Base-by-base conservation (phyloP, 257 asterid species). In the Gentiana dahurica region DNA sequence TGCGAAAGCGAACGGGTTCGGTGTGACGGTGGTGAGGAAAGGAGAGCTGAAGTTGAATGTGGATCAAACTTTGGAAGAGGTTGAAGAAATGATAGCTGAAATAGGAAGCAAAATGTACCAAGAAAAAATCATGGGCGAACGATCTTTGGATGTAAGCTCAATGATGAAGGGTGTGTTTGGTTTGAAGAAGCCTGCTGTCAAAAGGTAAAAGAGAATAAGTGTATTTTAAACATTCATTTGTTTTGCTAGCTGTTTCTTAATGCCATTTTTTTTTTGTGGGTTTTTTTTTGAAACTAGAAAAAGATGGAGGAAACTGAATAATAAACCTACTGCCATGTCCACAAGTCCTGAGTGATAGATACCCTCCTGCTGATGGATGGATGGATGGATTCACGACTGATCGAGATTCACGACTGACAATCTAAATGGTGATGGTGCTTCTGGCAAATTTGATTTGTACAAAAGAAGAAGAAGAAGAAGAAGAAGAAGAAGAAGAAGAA, bases 141-240 rank as follows among this genome's bases (percentile, higher is more conserved):
- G 84, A 4, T 73, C 86, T 43, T 75, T 81, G 66, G 90, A 92
- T 74, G 79, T 88, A 34, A 68, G 70, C 34, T 74, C 72, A 41
- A 44, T 85, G 77, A 88, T 85, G 95, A 92, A 88, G 71, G 99
- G 99, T 1, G 84, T 83, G 33, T 88, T 87, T 63, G 95, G 91
- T 65, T 51, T 72, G 73, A 71, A 68, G 70, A 71, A 75, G 62
- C 78, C 81, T 38, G 15, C 81, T 38, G 15, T 70, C 77, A 77
- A 76, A 78, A 81, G 94, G 98, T 87, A 77, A 67, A 33, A 60
- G 46, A 7, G 24, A 24, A 24, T 24, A 24, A 24, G 24, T 46
- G 50, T 46, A n/a, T 10, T 46, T 46, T 46, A 6, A 8, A 8
- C 9, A 11, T 0, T 13, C 35, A 3, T 13, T 5, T 2, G 24